Evolutionary conservation across 768 basidiomycete genomes (phyloP).

Genomic region (Rhizopogon vinicolor): DNA sequence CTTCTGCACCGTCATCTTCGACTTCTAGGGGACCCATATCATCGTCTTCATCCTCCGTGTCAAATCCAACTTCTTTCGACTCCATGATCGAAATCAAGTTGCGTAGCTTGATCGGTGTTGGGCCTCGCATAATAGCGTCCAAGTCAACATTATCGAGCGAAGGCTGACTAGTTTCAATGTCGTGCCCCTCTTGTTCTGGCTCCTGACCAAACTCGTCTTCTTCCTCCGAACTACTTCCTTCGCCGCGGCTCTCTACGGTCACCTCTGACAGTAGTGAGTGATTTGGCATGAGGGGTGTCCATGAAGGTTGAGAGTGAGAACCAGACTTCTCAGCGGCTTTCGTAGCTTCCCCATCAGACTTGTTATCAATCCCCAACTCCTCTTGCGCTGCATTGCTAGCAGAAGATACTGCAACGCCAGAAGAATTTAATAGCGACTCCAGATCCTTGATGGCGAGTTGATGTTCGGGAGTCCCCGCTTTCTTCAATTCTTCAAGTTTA

Average conservation of each 20-base stretch:
- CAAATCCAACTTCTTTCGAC: slow-evolving; percentile 28
- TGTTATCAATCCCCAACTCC: not conserved
- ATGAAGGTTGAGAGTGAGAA: not conserved
- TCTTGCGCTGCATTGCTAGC: not conserved
- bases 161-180: not conserved
- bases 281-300: slow-evolving; percentile 21
- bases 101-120: slow-evolving; percentile 17
- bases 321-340: not conserved
- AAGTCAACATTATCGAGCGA: slow-evolving; percentile 21
- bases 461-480: slow-evolving; percentile 14
- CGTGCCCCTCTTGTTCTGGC: slow-evolving; percentile 11
- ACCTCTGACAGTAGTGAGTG: slow-evolving; percentile 33
- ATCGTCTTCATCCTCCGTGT: slow-evolving; percentile 33
- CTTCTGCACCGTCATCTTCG: slow-evolving; percentile 32
- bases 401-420: slow-evolving; percentile 10
- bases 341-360: not conserved
- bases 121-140: slow-evolving; percentile 41
- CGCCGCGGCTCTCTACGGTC: slow-evolving; percentile 29
- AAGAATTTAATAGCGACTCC: slow-evolving; percentile 25
- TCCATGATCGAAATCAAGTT: slow-evolving; percentile 26
- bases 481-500: slow-evolving; percentile 41
- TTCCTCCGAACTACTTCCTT: slow-evolving; percentile 37
- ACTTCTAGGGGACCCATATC: slow-evolving; percentile 33
- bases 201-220: slow-evolving; percentile 20
- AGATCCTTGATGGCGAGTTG: slow-evolving; percentile 37